Evolutionary conservation across 257 asterid species (phyloP).

Genomic region (Capsicum baccatum): DNA sequence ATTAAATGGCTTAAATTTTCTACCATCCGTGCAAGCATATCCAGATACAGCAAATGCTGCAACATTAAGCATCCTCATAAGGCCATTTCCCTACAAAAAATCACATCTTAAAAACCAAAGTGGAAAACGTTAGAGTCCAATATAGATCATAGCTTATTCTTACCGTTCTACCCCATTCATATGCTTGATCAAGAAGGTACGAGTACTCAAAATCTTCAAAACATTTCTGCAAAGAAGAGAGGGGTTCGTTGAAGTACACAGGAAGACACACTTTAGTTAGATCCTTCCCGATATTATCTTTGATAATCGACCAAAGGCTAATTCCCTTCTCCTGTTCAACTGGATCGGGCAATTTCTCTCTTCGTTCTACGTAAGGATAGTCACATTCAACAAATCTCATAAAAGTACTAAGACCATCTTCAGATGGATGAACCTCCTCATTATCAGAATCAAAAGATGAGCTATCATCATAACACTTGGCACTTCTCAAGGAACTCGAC

Average conservation of each 20-base stretch:
- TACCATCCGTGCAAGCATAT: conserved; percentile 41
- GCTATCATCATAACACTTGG: conserved; percentile 21
- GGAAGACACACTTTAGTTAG: conserved; percentile 37
- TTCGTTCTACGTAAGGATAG: conserved; percentile 28
- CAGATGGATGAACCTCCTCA: conserved; percentile 29
- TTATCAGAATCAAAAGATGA: conserved; percentile 28
- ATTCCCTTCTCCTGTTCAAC: conserved; percentile 38
- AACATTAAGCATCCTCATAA: conserved; percentile 39
- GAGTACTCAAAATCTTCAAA: conserved; percentile 38
- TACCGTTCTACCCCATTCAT: conserved; percentile 40
- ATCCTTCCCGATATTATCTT: conserved; percentile 42
- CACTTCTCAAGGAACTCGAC: conserved; percentile 20
- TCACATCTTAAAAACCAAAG: neutral
- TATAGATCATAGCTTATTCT: no score
- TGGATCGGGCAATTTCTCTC: conserved; percentile 37
- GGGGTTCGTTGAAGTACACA: conserved; percentile 39
- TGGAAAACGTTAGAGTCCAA: neutral
- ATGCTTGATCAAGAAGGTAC: conserved; percentile 39
- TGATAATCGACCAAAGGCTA: conserved; percentile 39
- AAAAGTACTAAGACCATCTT: conserved; percentile 27
- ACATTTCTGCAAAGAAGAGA: conserved; percentile 36
- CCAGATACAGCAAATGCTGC: conserved; percentile 45
- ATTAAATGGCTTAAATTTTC: conserved; percentile 43
- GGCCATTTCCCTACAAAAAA: conserved; percentile 35
- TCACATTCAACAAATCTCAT: conserved; percentile 25